These are phyloP conservation scores for Camelina hispida DNA, from an alignment of 345 rosid species.

Conservation along the genomic window DNA sequence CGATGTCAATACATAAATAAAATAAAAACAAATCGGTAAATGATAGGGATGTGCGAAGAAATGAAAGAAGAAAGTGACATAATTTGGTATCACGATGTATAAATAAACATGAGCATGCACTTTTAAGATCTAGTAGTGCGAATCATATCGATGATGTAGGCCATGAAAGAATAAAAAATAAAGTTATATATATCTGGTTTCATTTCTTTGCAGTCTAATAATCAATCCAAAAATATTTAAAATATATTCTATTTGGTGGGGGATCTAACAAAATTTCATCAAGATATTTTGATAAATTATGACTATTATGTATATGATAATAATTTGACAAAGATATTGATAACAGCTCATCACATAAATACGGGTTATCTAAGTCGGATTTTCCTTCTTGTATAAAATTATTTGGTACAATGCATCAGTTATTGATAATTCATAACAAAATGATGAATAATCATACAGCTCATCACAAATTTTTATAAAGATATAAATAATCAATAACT, in stretches of 20 bases:
- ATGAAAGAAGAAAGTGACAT: conserved; percentile 35
- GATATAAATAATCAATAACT: background rate
- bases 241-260: conserved; percentile 35
- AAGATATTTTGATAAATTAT: background rate
- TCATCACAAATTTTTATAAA: background rate
- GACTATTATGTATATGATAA: background rate
- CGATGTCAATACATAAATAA: background rate
- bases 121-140: conserved; percentile 47
- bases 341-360: conserved; percentile 18
- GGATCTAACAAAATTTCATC: conserved; percentile 16
- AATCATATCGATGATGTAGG: conserved; percentile 50
- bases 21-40: conserved; percentile 4
- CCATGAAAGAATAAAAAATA: conserved; percentile 36
- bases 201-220: conserved; percentile 40
- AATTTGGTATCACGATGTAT: conserved; percentile 27
- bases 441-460: no score
- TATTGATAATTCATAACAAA: no score
- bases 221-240: conserved; percentile 18
- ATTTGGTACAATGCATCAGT: no score
- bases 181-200: conserved; percentile 35
- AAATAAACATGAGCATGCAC: conserved; percentile 45
- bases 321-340: background rate
- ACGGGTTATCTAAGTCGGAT: background rate
- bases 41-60: conserved; percentile 21
- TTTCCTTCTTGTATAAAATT: conserved; percentile 2